Percentiles rank a stretch among this genome's conserved stretches.
These are phyloP conservation scores for Ogataea methanolica DNA, from an alignment of 805 yeast genomes.

Conservation along the genomic window DNA sequence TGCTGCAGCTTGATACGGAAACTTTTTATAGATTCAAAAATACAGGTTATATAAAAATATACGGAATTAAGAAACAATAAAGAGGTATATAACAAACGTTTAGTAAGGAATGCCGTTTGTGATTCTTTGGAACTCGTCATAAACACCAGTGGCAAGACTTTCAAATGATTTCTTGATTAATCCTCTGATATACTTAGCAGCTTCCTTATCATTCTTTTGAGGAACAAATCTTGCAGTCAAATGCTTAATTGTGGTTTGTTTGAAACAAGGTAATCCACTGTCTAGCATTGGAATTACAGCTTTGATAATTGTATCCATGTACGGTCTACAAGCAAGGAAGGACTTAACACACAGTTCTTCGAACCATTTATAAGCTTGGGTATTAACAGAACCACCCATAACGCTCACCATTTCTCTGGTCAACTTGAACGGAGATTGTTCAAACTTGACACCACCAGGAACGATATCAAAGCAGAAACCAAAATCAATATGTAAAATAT, in stretches of 20 bases:
- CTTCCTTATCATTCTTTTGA: constrained; percentile 75
- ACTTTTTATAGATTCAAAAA: no score
- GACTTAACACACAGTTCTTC: constrained; percentile 95
- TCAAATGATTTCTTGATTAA: constrained; percentile 80
- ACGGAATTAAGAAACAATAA: no score
- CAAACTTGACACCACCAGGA: constrained; percentile 98
- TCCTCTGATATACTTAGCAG: constrained; percentile 69
- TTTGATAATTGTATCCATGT: constrained; percentile 77
- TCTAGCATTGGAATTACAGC: constrained; percentile 91
- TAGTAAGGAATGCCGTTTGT: constrained; percentile 96
- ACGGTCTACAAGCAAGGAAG: constrained; percentile 81
- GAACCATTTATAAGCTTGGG: constrained; percentile 89
- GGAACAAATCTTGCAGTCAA: constrained; percentile 78
- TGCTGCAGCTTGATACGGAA: no score
- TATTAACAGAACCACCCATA: constrained; percentile 82
- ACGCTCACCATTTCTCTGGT: constrained; percentile 96
- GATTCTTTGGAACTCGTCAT: constrained; percentile 93
- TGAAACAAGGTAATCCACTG: constrained; percentile 95
- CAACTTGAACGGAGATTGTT: constrained; percentile 95
- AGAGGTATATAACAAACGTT: neutral
- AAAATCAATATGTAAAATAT: constrained; percentile 92
- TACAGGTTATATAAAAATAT: no score
- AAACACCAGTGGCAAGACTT: constrained; percentile 86
- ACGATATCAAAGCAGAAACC: constrained; percentile 98
- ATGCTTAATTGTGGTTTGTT: constrained; percentile 78